Evolutionary conservation across 1,139 yeast species (phyloP).

Genomic region (Blastobotrys proliferans): DNA sequence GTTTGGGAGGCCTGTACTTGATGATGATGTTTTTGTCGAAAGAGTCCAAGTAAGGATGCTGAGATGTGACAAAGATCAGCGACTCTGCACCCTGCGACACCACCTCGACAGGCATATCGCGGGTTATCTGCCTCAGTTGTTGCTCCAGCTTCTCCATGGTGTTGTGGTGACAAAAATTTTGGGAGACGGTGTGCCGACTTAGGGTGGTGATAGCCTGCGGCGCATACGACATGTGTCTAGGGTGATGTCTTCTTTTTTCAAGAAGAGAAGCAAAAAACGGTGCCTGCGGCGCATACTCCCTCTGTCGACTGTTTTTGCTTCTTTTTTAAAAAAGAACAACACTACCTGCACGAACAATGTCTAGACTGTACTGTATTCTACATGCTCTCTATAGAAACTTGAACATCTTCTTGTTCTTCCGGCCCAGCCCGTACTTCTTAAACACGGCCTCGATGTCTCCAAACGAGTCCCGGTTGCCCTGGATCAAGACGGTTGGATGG

Average conservation of each 20-base stretch:
- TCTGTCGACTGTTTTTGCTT: too few species aligned
- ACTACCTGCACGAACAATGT: too few species aligned
- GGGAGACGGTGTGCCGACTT: too few species aligned
- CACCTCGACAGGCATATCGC: slow-evolving; percentile 39
- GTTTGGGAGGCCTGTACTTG: slow-evolving; percentile 84
- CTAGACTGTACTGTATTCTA: too few species aligned
- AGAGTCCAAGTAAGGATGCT: slow-evolving; percentile 59
- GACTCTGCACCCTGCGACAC: slow-evolving; percentile 96
- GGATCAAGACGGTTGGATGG: slow-evolving; percentile 77
- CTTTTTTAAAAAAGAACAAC: too few species aligned
- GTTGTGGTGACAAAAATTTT: too few species aligned
- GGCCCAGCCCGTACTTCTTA: slow-evolving; percentile 70
- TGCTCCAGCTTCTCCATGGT: slow-evolving; percentile 24
- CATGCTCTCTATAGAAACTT: slow-evolving; percentile 9
- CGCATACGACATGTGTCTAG: too few species aligned
- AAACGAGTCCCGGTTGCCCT: slow-evolving; percentile 78
- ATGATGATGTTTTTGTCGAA: slow-evolving; percentile 45
- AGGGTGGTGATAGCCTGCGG: too few species aligned
- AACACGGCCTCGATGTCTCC: slow-evolving; percentile 76
- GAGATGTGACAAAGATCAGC: slow-evolving; percentile 58
- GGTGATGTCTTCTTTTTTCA: too few species aligned
- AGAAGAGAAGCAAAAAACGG: too few species aligned
- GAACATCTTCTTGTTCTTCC: slow-evolving; percentile 3
- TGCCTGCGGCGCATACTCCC: too few species aligned
- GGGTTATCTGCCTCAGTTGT: slow-evolving; percentile 45